Evolutionary conservation across 1,284 basidiomycete species (phyloP), one percentile per base, ranked within the genome.

Genomic region (Farysia itapuensis): DNA sequence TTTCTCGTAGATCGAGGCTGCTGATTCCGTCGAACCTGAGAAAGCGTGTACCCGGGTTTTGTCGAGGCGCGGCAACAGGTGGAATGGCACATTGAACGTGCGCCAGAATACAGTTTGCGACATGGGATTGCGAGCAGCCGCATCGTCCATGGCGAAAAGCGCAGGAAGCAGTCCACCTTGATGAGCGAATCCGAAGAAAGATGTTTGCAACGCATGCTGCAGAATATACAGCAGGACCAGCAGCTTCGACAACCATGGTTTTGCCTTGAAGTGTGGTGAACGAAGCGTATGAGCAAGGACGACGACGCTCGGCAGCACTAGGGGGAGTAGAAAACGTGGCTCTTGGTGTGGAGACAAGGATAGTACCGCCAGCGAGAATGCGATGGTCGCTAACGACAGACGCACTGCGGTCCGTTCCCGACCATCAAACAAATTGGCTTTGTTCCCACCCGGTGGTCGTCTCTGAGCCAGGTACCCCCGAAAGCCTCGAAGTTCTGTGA

Each of bases 281-380:
- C 48, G 36, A 3, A 56, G 35, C 12, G 43, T 26, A 18, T 43
- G 43, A 8, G 65, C 59, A 16, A 68, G 19, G 33, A 67, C 22
- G 42, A 60, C 13, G 3, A 50, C 36, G n/a, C 39, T 31, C 0
- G 77, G 77, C 3, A 76, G 36, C 16, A 68, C 28, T 15, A 78
- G 60, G 0, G 77, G 67, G 1, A 78, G 43, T 5, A 78, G 60
- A 42, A 78, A 78, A 12, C 77, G 68, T 9, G 77, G 68, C 41
- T 78, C 77, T 43, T 78, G 77, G 32, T 78, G 77, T 1, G 77
- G 75, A 13, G 69, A 70, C 18, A 73, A 39, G 8, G 77, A 77
- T 3, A 78, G 66, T 14, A 68, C 19, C 2, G 33, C 21, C 20
- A 70, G 43, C 8, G 58, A 44, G 26, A 68, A 24, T 30, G 51